These are phyloP conservation scores for Candida odintsovae DNA, from an alignment of 805 yeast species.

Conservation along the genomic window DNA sequence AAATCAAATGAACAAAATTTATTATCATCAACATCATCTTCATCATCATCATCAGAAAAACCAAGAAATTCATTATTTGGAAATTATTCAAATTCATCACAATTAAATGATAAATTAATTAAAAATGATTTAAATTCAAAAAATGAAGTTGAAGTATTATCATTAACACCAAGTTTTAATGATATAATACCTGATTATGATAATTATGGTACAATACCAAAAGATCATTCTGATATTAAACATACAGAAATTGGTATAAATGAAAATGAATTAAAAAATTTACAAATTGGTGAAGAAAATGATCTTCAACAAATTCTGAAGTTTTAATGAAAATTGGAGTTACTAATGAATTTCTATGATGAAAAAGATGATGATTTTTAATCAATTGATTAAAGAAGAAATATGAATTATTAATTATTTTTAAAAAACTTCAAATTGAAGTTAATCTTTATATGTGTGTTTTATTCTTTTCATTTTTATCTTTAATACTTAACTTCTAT, in stretches of 20 bases:
- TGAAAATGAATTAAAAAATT: slow-evolving; percentile 1
- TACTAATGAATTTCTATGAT: no score
- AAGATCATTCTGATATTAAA: neutral
- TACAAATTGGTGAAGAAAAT: neutral
- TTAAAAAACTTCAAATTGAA: no score
- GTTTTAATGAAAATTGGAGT: slow-evolving; percentile 5
- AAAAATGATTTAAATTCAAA: slow-evolving; percentile 2
- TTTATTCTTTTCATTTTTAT: no score
- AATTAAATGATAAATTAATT: neutral
- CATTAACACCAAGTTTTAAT: slow-evolving; percentile 35
- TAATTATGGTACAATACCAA: neutral
- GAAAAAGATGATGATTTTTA: no score
- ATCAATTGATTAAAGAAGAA: no score
- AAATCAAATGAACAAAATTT: neutral
- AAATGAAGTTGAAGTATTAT: slow-evolving; percentile 30
- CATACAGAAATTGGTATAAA: slow-evolving; percentile 2
- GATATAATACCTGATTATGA: slow-evolving; percentile 25
- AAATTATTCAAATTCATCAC: slow-evolving; percentile 1
- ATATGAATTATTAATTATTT: no score
- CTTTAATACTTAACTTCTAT: neutral
- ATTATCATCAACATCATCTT: neutral
- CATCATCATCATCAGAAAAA: neutral
- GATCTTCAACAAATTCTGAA: slow-evolving; percentile 8
- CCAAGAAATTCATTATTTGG: slow-evolving; percentile 4
- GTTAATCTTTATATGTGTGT: no score